Conservation (phyloP, 495 filamentous ascomycete genomes). For the Evansstolkia leycettana region DNA sequence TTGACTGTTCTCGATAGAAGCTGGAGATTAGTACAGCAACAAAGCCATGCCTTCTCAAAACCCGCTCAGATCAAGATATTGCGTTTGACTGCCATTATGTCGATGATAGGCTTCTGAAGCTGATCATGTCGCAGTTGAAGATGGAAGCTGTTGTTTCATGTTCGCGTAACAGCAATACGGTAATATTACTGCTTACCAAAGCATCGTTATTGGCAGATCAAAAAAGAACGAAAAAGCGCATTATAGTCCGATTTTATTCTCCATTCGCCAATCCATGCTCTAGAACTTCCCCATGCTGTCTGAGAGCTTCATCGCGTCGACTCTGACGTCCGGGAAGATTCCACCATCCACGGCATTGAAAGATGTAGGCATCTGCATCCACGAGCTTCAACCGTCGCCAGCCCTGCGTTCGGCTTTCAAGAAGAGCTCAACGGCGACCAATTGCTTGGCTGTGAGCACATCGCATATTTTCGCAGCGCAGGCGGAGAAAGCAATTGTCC, state of each 20-base stretch:
- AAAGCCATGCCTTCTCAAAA: too few species aligned
- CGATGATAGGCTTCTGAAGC: too few species aligned
- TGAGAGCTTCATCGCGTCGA: conserved; percentile 69
- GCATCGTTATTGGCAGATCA: too few species aligned
- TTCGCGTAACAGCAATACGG: too few species aligned
- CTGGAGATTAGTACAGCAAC: too few species aligned
- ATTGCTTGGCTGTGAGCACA: conserved; percentile 68
- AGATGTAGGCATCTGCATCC: conserved; percentile 73
- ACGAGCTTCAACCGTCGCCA: conserved; percentile 65
- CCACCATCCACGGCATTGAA: conserved; percentile 54
- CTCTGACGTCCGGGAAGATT: conserved; percentile 48
- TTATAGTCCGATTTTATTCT: background rate
- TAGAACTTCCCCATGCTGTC: conserved; percentile 52
- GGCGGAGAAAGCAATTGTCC: conserved; percentile 76
- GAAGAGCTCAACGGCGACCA: conserved; percentile 71
- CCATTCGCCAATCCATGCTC: background rate
- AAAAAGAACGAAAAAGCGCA: too few species aligned
- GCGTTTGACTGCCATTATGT: too few species aligned
- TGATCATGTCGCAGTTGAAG: too few species aligned
- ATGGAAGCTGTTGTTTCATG: too few species aligned
- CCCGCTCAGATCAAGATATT: too few species aligned
- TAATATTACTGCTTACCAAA: background rate
- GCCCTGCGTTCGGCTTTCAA: conserved; percentile 70
- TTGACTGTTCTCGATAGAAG: conserved; percentile 11
- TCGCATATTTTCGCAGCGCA: conserved; percentile 88